Base-by-base conservation (phyloP, 2,329 filamentous ascomycete species). In the Colletotrichum phormii region DNA sequence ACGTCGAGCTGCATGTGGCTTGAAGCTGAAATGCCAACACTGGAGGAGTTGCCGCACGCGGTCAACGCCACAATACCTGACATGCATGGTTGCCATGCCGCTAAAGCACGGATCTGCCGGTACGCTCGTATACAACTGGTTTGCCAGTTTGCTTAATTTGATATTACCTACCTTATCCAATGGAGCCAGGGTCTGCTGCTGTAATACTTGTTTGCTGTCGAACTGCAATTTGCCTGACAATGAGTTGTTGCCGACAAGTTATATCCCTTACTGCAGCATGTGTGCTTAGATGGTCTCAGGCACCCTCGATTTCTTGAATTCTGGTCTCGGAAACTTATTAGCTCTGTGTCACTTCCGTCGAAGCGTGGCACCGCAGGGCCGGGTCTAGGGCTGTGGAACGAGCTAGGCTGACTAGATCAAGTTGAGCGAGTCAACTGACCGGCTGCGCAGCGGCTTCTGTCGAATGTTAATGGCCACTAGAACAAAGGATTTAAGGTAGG, bases 21-120 rank as follows among this genome's bases (percentile, higher is more conserved):
- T 64, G 51, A 22, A 42, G 62, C 62, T 64, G 62, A 64, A 55
- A 31, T 64, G 33, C 49, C 62, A 64, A 22, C 15, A 15, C 9
- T 31, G 15, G 33, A 22, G 22, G 13, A 42, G 31, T 29, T 22
- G 33, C 62, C 51, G 62, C 51, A 42, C 9, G 51, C 51, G 22
- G 51, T 13, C 49, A 42, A 22, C 31, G 31, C 62, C 62, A 64
- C 51, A 42, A 42, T 37, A 42, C 22, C 33, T 37, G 62, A 24
- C 33, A 42, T 5, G 22, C 49, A 29, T 64, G 31, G 46, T 35
- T 51, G 46, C 46, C 33, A 35, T 53, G 46, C 46, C 9, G n/a
- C 46, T 33, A 18, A n/a, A 31, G 18, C 12, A 22, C 60, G 11
- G 46, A 22, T 31, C 26, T 11, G 18, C 54, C 12, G 12, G 26